These are phyloP conservation scores for Cronartium ribicola DNA, from an alignment of 1,284 basidiomycete genomes.

Conservation along the genomic window DNA sequence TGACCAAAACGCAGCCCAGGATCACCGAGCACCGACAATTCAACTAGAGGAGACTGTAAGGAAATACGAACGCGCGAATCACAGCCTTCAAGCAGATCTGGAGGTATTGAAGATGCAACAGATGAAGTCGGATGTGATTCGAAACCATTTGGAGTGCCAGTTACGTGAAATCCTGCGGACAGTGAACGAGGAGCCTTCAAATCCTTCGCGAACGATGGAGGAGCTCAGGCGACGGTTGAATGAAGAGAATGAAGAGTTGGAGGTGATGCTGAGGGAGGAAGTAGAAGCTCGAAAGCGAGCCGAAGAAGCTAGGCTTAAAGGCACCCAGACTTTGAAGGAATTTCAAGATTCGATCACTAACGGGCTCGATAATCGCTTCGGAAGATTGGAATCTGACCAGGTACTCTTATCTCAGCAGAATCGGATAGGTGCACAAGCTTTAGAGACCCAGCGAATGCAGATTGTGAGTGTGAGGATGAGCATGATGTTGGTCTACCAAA, in stretches of 20 bases:
- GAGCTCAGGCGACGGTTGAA: conserved; percentile 60
- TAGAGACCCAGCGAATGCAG: conserved; percentile 29
- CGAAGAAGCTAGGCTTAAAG: conserved; percentile 39
- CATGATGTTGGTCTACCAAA: not conserved
- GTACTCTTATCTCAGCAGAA: conserved; percentile 25
- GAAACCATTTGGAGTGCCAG: conserved; percentile 63
- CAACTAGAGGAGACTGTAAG: conserved; percentile 46
- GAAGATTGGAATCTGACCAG: conserved; percentile 41
- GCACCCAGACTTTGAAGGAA: conserved; percentile 38
- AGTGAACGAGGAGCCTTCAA: conserved; percentile 58
- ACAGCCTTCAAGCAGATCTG: conserved; percentile 54
- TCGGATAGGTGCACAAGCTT: conserved; percentile 29
- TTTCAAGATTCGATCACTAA: conserved; percentile 42
- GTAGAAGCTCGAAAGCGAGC: conserved; percentile 49
- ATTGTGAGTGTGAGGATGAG: not conserved
- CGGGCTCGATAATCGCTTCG: conserved; percentile 52
- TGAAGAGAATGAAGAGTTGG: conserved; percentile 61
- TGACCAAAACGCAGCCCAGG: conserved; percentile 45
- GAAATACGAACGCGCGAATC: conserved; percentile 40
- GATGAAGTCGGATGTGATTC: conserved; percentile 64
- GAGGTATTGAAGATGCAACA: conserved; percentile 67
- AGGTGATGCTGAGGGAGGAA: conserved; percentile 63
- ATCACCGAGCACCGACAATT: conserved; percentile 46
- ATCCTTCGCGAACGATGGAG: conserved; percentile 64
- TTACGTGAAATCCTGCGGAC: conserved; percentile 64